These are phyloP conservation scores for Coemansia sp. DNA, from an alignment of 192 early-diverging fungal genomes.

Conservation along the genomic window DNA sequence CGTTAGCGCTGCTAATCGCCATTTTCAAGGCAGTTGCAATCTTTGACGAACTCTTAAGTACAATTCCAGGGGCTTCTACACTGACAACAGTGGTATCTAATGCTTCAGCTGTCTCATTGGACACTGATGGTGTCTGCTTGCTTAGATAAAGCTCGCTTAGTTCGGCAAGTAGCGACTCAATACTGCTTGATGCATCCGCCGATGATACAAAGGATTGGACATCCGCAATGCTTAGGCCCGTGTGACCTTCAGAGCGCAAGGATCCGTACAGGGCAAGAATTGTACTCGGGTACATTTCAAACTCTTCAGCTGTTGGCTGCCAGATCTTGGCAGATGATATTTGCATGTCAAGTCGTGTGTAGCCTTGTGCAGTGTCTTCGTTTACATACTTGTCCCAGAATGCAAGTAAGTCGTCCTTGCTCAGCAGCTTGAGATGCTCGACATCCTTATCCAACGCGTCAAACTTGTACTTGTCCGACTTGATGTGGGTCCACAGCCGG, in stretches of 20 bases:
- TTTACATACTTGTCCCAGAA: conserved; percentile 43
- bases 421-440: conserved; percentile 12
- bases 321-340: not conserved
- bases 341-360: conserved; percentile 5
- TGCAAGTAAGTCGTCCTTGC: conserved; percentile 29
- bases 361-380: conserved; percentile 20
- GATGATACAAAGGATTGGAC: not conserved
- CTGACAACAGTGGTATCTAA: not conserved
- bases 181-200: not conserved
- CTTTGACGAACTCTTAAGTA: not conserved
- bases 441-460: conserved; percentile 43
- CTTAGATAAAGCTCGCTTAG: not conserved
- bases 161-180: not conserved
- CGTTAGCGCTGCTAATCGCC: not conserved
- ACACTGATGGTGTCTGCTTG: not conserved
- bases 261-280: not conserved
- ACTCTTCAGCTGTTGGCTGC: not conserved
- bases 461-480: conserved; percentile 74
- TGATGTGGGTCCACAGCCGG: conserved; percentile 69
- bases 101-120: not conserved
- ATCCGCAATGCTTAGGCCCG: not conserved
- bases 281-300: not conserved
- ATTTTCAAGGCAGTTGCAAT: conserved; percentile 2
- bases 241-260: not conserved
- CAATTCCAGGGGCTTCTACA: not conserved